Conservation (phyloP, 345 rosid species). For the Boechera retrofracta region DNA sequence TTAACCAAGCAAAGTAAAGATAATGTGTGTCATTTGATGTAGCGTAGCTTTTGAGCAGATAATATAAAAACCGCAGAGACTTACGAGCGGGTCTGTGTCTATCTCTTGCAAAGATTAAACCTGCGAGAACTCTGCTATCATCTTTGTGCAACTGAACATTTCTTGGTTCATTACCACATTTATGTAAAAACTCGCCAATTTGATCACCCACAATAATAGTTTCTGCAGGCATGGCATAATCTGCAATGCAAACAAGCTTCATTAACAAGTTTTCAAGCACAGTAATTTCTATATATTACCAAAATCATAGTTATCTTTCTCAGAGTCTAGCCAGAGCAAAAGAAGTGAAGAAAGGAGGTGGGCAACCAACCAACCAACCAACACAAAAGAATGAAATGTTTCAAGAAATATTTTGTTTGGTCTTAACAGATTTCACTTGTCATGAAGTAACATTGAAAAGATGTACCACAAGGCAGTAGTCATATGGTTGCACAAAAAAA, state of each 20-base stretch:
- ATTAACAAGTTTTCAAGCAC: constrained; percentile 2
- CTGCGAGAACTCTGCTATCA: constrained; percentile 49
- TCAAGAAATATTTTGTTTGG: constrained; percentile 1
- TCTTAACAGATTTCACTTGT: neutral
- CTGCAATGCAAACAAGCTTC: constrained; percentile 50
- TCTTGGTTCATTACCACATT: constrained; percentile 44
- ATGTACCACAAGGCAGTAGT: constrained; percentile 21
- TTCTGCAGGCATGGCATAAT: constrained; percentile 68
- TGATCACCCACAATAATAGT: constrained; percentile 78
- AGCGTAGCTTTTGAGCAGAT: neutral
- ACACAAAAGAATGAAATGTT: neutral
- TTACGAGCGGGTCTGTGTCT: constrained; percentile 64
- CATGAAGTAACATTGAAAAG: neutral
- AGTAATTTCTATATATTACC: neutral
- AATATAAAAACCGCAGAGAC: constrained; percentile 23
- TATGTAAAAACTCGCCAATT: constrained; percentile 52
- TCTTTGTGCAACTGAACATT: constrained; percentile 25
- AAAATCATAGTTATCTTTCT: neutral
- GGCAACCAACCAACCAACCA: neutral
- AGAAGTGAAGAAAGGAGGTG: neutral
- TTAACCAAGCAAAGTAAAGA: constrained; percentile 8
- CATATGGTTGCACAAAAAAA: constrained; percentile 44
- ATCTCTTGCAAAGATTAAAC: constrained; percentile 76
- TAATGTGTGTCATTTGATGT: neutral
- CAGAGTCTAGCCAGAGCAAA: neutral